These are phyloP conservation scores for Boletus edulis DNA, from an alignment of 768 basidiomycete genomes.

Conservation along the genomic window DNA sequence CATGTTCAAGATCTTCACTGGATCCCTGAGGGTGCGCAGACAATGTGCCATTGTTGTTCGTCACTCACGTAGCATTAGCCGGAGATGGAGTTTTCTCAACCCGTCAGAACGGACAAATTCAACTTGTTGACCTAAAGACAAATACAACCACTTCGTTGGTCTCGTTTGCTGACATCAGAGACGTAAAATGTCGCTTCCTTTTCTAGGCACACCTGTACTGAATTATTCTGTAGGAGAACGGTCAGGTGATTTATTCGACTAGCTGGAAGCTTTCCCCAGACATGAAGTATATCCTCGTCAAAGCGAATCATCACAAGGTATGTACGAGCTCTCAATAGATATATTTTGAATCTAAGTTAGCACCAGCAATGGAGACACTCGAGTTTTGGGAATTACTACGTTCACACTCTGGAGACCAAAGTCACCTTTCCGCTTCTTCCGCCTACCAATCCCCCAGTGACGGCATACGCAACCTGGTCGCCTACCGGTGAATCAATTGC, in stretches of 20 bases:
- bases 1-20: constrained; percentile 58
- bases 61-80: constrained; percentile 47
- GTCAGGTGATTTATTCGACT: constrained; percentile 46
- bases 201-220: neutral
- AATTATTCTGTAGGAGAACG: constrained; percentile 47
- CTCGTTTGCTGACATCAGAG: constrained; percentile 52
- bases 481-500: constrained; percentile 81
- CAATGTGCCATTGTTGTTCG: neutral
- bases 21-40: constrained; percentile 82
- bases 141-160: constrained; percentile 68
- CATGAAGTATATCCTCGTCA: constrained; percentile 85
- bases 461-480: constrained; percentile 84
- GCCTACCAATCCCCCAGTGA: constrained; percentile 66
- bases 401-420: constrained; percentile 75
- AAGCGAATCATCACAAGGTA: constrained; percentile 73
- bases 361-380: constrained; percentile 92
- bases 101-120: constrained; percentile 58
- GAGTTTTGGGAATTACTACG: constrained; percentile 86
- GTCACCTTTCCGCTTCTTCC: constrained; percentile 68
- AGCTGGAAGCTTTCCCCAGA: constrained; percentile 87
- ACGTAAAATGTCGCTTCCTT: constrained; percentile 43
- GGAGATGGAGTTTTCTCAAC: constrained; percentile 91
- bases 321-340: neutral
- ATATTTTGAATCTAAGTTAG: constrained; percentile 5
- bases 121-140: constrained; percentile 76